phyloP scores from a whole-genome alignment of 106 monocot genomes.

The Dendrobium officinale region DNA sequence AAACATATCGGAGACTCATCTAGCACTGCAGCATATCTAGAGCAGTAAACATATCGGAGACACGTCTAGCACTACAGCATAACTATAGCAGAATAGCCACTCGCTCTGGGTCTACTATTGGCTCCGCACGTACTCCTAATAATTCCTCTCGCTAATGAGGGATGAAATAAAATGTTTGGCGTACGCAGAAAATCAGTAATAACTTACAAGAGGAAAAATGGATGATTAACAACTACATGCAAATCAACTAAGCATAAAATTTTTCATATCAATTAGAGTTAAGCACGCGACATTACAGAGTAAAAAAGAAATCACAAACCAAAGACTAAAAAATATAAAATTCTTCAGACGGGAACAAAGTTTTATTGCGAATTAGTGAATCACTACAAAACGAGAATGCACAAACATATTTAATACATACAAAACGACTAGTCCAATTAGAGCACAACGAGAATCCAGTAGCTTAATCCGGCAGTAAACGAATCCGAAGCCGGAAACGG shows the following conservation, averaged over 20 bases:
- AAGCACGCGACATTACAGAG: background rate
- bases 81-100: background rate
- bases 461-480: background rate
- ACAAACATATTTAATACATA: background rate
- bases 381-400: background rate
- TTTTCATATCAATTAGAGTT: background rate
- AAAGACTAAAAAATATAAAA: background rate
- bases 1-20: background rate
- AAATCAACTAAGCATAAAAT: background rate
- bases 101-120: background rate
- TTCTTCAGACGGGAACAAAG: background rate
- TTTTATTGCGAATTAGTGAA: background rate
- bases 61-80: background rate
- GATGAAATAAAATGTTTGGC: background rate
- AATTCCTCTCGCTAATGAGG: background rate
- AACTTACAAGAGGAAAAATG: background rate
- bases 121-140: too few relatives aligned
- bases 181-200: background rate
- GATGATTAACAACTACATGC: background rate
- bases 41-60: background rate
- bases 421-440: background rate
- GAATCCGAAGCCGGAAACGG: background rate
- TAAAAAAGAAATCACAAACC: background rate
- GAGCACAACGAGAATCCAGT: background rate
- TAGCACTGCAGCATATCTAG: background rate